These are phyloP conservation scores for Leccinum fallax DNA, from an alignment of 1,284 basidiomycete genomes.

Conservation along the genomic window DNA sequence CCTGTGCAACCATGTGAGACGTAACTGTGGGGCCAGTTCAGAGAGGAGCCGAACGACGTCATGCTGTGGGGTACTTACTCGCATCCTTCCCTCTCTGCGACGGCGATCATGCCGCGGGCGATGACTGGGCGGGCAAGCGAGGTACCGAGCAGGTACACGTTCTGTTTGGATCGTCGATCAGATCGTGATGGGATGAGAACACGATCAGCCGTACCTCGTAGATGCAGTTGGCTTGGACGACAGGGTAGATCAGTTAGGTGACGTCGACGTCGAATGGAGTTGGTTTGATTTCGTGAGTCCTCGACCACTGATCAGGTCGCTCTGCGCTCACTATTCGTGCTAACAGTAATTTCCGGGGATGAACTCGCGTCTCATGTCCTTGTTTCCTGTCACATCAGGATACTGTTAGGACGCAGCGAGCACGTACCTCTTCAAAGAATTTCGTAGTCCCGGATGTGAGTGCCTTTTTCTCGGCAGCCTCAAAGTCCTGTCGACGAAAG, in stretches of 20 bases:
- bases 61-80: constrained; percentile 57
- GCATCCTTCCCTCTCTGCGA: constrained; percentile 90
- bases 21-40: constrained; percentile 53
- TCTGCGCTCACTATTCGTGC: too few relatives aligned
- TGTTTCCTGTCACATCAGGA: too few relatives aligned
- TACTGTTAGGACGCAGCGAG: not conserved
- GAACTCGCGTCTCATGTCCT: constrained; percentile 98
- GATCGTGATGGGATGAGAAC: not conserved
- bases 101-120: constrained; percentile 97
- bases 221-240: constrained; percentile 98
- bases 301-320: too few relatives aligned
- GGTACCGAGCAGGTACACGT: constrained; percentile 97
- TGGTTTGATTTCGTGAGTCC: too few relatives aligned
- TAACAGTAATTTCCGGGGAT: too few relatives aligned
- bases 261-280: too few relatives aligned
- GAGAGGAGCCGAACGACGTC: constrained; percentile 1
- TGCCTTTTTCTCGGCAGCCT: constrained; percentile 90
- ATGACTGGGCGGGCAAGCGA: constrained; percentile 98
- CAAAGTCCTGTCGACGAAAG: constrained; percentile 74
- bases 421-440: constrained; percentile 83
- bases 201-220: constrained; percentile 72
- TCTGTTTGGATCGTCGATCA: constrained; percentile 46
- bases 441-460: constrained; percentile 92
- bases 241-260: constrained; percentile 96
- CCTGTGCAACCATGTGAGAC: constrained; percentile 96